Conservation (phyloP, 306 rosid genomes). For the Prunus mongolica region DNA sequence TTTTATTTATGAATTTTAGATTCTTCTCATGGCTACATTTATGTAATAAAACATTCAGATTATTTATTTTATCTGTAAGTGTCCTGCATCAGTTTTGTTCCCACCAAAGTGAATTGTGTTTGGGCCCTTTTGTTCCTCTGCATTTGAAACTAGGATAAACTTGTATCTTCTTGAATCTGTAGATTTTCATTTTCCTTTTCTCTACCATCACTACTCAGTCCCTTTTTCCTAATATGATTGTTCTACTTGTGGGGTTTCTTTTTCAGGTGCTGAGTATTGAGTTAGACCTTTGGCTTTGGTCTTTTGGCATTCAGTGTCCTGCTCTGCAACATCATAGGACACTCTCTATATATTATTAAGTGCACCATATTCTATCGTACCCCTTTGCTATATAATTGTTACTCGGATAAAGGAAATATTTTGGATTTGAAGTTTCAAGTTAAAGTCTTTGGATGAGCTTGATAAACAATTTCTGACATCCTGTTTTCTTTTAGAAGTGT, state of each 20-base stretch:
- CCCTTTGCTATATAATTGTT: slow-evolving; percentile 11
- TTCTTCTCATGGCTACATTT: neutral
- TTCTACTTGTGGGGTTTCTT: slow-evolving; percentile 10
- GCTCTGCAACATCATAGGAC: slow-evolving; percentile 89
- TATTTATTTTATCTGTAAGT: neutral
- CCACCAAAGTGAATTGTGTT: neutral
- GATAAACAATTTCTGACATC: neutral
- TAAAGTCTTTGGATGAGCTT: slow-evolving; percentile 4
- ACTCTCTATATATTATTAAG: slow-evolving; percentile 80
- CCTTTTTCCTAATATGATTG: neutral
- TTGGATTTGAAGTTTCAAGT: slow-evolving; percentile 20
- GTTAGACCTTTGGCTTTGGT: slow-evolving; percentile 99
- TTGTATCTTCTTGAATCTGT: neutral
- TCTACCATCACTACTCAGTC: neutral
- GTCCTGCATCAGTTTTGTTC: slow-evolving; percentile 4
- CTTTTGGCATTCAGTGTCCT: slow-evolving; percentile 65
- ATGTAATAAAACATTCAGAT: neutral
- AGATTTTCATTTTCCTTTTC: neutral
- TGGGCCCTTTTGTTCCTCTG: neutral
- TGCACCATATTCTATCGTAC: slow-evolving; percentile 12
- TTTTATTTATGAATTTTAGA: neutral
- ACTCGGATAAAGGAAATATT: slow-evolving; percentile 12
- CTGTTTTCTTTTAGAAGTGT: neutral
- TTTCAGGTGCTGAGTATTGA: slow-evolving; percentile 95
- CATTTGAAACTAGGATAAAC: neutral